Base-by-base conservation (phyloP, 257 asterid genomes). In the Penstemon davidsonii region DNA sequence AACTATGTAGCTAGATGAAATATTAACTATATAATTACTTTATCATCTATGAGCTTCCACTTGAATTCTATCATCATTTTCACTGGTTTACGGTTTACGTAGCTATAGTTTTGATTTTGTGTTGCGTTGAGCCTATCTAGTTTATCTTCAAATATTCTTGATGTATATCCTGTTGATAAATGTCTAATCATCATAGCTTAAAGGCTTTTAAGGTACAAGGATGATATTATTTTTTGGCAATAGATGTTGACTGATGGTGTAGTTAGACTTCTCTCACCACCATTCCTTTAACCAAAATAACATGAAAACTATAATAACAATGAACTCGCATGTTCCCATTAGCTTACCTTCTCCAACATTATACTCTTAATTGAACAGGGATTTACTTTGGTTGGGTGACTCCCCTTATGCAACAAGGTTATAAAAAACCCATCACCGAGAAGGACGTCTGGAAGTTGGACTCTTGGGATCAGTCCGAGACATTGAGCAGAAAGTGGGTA, bases 381-480 rank as follows among this genome's bases (percentile, higher is more conserved):
- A 81, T 88, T 65, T 82, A 78, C 79, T 87, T 88, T 73, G 77
- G 83, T 61, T 91, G 98, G 98, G 83, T 88, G 88, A 88, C 88
- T 67, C 96, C 98, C 73, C 87, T 91, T 47, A 87, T 91, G 98
- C 80, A 67, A 68, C 87, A 73, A 79, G 96, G 98, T 64, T 87
- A 81, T 68, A 83, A 62, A 79, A 81, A 78, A 69, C 97, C 95
- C 70, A 84, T 91, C 64, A 85, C 89, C 0, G 95, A 84, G 62
- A 88, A 84, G 81, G 95, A 88, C 69, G 87, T 88, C 33, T 91
- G 98, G 98, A 80, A 80, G 79, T 79, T 91, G 77, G 98, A 88
- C 63, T 70, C 91, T 0, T 88, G 98, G 98, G 98, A 91, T 83
- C 85, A 68, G 77, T 75, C 90, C 0, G 90, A 88, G 74, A 85